Percentiles rank a stretch among this genome's conserved stretches.
Evolutionary conservation across 2,329 filamentous ascomycete species (phyloP).

Genomic region (Xylaria sp.): DNA sequence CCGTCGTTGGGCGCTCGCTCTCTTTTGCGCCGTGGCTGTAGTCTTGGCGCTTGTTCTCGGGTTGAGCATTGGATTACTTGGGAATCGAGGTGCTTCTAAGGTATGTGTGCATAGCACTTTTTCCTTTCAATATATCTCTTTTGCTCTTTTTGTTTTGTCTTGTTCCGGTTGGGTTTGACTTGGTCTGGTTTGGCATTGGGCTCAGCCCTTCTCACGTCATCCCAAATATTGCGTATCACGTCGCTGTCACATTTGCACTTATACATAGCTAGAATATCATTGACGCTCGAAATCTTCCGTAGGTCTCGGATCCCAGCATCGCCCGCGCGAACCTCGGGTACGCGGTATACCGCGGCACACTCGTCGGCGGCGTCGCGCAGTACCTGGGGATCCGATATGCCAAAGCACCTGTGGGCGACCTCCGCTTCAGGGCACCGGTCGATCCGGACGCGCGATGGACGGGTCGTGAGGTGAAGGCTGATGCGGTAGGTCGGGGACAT

Average conservation of each 20-base stretch:
- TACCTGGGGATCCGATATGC: conserved; percentile 65
- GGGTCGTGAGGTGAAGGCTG: background rate
- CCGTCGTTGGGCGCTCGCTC: background rate
- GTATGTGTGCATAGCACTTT: background rate
- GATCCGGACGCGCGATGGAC: conserved; percentile 51
- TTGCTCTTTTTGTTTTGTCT: background rate
- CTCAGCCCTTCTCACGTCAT: too few species aligned
- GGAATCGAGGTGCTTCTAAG: background rate
- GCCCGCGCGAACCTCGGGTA: conserved; percentile 57
- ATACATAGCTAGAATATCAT: too few species aligned
- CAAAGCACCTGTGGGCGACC: conserved; percentile 59
- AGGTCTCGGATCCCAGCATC: conserved; percentile 29
- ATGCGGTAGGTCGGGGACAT: conserved; percentile 9
- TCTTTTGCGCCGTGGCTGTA: background rate
- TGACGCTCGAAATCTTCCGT: background rate
- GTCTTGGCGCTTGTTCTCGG: conserved; percentile 6
- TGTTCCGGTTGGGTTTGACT: background rate
- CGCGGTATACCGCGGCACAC: conserved; percentile 56
- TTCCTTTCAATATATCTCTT: background rate
- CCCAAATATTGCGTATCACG: background rate
- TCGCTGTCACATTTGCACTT: background rate
- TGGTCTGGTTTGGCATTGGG: too few species aligned
- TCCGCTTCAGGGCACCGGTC: conserved; percentile 62
- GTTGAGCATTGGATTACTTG: conserved; percentile 9
- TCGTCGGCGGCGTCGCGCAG: conserved; percentile 55